phyloP scores from a whole-genome alignment of 2,329 filamentous ascomycete species.

The Exophiala sideris region DNA sequence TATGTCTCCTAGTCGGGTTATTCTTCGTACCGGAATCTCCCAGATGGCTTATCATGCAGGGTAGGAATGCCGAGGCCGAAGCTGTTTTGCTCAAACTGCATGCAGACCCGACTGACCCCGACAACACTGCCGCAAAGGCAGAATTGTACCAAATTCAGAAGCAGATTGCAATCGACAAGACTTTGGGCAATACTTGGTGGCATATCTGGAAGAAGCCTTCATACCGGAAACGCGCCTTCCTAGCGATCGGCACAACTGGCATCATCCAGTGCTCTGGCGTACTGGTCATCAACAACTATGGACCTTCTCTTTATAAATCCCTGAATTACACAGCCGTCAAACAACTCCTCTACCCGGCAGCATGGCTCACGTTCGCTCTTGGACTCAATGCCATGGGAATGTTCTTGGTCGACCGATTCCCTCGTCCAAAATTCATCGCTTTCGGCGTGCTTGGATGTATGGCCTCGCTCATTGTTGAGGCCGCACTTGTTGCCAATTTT shows the following conservation, averaged over 20 bases:
- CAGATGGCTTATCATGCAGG: constrained; percentile 26
- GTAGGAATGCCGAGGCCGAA: constrained; percentile 23
- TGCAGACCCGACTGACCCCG: constrained; percentile 12
- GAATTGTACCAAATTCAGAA: constrained; percentile 27
- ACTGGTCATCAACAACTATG: constrained; percentile 46
- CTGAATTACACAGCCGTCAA: constrained; percentile 41
- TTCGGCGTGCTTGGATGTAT: constrained; percentile 41
- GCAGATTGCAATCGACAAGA: constrained; percentile 24
- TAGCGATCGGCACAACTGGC: constrained; percentile 19
- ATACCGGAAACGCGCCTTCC: constrained; percentile 21
- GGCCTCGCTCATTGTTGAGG: constrained; percentile 40
- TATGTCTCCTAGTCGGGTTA: constrained; percentile 20
- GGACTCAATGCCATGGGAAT: constrained; percentile 21
- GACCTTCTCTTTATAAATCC: constrained; percentile 43
- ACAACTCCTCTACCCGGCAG: constrained; percentile 24
- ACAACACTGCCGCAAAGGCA: constrained; percentile 16
- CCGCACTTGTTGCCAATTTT: constrained; percentile 36
- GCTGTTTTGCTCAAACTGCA: constrained; percentile 21
- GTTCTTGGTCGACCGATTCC: constrained; percentile 22
- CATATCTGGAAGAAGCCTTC: constrained; percentile 22
- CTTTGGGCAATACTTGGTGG: constrained; percentile 20
- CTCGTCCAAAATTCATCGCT: constrained; percentile 20
- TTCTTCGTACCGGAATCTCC: constrained; percentile 26
- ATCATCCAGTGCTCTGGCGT: constrained; percentile 31
- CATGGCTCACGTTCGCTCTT: constrained; percentile 25